phyloP scores from a whole-genome alignment of 495 filamentous ascomycete species.

The Podospora appendiculata region DNA sequence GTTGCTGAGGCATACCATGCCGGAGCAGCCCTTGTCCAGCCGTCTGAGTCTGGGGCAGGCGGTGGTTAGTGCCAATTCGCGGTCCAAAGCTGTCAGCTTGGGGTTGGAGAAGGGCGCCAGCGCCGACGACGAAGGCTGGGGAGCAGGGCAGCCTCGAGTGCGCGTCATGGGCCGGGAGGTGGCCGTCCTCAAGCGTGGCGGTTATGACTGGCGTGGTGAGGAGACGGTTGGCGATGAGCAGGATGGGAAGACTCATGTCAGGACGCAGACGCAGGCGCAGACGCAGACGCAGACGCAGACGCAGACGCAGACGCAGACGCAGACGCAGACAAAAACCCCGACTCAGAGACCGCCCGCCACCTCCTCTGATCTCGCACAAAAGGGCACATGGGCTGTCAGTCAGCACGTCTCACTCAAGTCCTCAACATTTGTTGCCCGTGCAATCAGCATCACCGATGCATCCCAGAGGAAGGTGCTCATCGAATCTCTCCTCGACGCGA shows the following conservation, averaged over 20 bases:
- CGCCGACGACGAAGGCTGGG: slow-evolving; percentile 66
- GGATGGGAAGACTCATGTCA: slow-evolving; percentile 1
- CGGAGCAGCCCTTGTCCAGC: slow-evolving; percentile 74
- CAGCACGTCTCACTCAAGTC: slow-evolving; percentile 35
- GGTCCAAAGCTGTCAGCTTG: slow-evolving; percentile 64
- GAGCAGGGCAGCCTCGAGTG: slow-evolving; percentile 63
- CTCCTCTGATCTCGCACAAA: neutral
- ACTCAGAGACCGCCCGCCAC: slow-evolving; percentile 4
- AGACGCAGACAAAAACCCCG: slow-evolving; percentile 1
- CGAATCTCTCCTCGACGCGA: slow-evolving; percentile 28
- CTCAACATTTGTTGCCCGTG: slow-evolving; percentile 45
- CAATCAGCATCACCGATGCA: slow-evolving; percentile 28
- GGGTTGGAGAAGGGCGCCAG: slow-evolving; percentile 59
- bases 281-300: neutral
- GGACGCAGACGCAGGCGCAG: slow-evolving; percentile 3
- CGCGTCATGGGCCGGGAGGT: slow-evolving; percentile 65
- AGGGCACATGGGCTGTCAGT: slow-evolving; percentile 29
- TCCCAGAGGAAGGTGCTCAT: slow-evolving; percentile 28
- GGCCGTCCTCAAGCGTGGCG: slow-evolving; percentile 65
- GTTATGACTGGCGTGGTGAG: slow-evolving; percentile 57
- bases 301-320: neutral
- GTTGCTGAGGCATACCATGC: slow-evolving; percentile 70
- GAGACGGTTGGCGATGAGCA: slow-evolving; percentile 21
- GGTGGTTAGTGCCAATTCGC: slow-evolving; percentile 68
- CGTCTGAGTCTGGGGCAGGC: slow-evolving; percentile 72